Evolutionary conservation across 768 basidiomycete species (phyloP), one percentile per base, ranked within the genome.

Genomic region (Tylopilus sp.): DNA sequence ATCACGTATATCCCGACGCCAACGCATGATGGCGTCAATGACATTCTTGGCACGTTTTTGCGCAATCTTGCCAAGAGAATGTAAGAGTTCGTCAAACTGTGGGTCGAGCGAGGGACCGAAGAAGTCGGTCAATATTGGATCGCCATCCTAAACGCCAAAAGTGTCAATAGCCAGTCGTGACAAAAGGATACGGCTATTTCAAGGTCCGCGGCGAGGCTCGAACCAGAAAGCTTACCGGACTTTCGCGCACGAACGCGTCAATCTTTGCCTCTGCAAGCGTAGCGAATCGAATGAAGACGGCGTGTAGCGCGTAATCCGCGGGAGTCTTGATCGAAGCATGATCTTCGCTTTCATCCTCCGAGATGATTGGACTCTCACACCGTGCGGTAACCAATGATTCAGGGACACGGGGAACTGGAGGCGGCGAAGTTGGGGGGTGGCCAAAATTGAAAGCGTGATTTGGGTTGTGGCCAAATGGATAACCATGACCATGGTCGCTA

Each of bases 241-340:
- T 76, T 54, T 85, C 79, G 11, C 79, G 80, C 50, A 94, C 74
- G 63, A 92, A 92, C 4, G 71, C 67, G 12, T 86, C 82, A n/a
- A 95, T 86, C 62, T 92, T 92, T 26, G 74, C 74, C 69, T 96
- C 92, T 2, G 90, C 89, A 6, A 81, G 75, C 1, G 85, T 80
- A 10, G 88, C 89, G 61, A 95, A 95, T 3, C 88, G 85, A 37
- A 91, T 89, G 66, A 95, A 93, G 7, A 95, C 80, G 0, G 91
- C 89, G 63, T 92, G 89, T 13, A 95, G 72, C 2, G 93, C 93
- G 61, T 88, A 94, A 61, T 95, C 93, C 0, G 87, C 85, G 2
- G 93, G 92, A 12, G 87, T 91, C 64, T 84, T 88, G 0, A 87
- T 87, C 45, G 88, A 86, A 62, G 81, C 78, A 21, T 79, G 72